phyloP scores from a whole-genome alignment of 1,284 basidiomycete genomes.

The Hypsizygus ulmarius region DNA sequence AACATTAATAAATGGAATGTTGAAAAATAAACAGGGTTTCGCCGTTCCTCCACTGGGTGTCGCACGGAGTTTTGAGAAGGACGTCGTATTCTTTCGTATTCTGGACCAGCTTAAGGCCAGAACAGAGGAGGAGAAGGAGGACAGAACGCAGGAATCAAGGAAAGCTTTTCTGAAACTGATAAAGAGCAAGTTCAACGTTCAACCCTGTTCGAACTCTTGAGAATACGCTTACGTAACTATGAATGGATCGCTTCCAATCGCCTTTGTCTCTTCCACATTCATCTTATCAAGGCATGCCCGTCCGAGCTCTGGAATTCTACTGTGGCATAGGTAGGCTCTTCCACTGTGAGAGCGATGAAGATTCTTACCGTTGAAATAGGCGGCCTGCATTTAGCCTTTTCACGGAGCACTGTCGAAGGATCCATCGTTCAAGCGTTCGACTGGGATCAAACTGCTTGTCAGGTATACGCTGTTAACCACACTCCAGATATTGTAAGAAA shows the following conservation, averaged over 20 bases:
- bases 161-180: constrained; percentile 15
- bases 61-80: constrained; percentile 9
- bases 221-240: constrained; percentile 16
- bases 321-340: constrained; percentile 60
- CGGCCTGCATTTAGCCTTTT: constrained; percentile 67
- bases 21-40: constrained; percentile 5
- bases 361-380: constrained; percentile 37
- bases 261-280: constrained; percentile 11
- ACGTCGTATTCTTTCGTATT: constrained; percentile 6
- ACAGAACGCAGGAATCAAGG: constrained; percentile 10
- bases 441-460: constrained; percentile 72
- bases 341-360: neutral
- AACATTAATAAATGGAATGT: constrained; percentile 7
- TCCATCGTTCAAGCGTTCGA: constrained; percentile 65
- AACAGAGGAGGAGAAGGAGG: constrained; percentile 8
- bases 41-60: constrained; percentile 13
- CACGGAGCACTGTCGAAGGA: constrained; percentile 43
- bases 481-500: constrained; percentile 44
- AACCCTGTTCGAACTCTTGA: constrained; percentile 10
- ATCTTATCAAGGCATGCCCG: constrained; percentile 24
- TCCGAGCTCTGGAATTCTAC: constrained; percentile 71
- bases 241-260: neutral
- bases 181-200: constrained; percentile 7
- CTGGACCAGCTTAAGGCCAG: constrained; percentile 1
- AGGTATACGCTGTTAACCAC: constrained; percentile 62